phyloP scores from a whole-genome alignment of 2,329 filamentous ascomycete species.

The Cladophialophora immunda region DNA sequence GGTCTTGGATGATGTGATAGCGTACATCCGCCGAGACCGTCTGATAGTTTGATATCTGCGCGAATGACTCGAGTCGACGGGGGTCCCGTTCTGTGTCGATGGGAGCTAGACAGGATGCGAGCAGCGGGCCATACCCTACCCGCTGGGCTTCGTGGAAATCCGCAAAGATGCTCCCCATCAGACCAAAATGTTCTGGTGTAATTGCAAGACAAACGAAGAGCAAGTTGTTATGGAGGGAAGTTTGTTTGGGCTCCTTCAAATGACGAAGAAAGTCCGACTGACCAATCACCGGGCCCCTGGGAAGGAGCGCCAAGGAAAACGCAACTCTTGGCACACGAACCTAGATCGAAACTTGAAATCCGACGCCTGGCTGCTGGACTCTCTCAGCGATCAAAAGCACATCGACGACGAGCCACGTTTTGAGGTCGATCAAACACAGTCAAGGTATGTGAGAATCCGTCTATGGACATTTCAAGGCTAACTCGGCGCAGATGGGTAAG shows the following conservation, averaged over 20 bases:
- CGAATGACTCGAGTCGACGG: conserved; percentile 73
- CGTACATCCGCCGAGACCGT: conserved; percentile 75
- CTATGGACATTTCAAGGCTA: conserved; percentile 38
- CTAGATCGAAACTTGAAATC: conserved; percentile 23
- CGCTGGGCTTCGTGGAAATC: conserved; percentile 76
- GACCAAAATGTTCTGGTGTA: not conserved
- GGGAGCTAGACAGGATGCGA: conserved; percentile 80
- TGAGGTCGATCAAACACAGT: conserved; percentile 41
- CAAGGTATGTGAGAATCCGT: conserved; percentile 57
- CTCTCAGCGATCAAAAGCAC: conserved; percentile 30
- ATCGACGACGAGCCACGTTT: conserved; percentile 50
- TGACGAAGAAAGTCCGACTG: conserved; percentile 14
- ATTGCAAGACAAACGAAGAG: not conserved
- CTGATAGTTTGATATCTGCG: conserved; percentile 73
- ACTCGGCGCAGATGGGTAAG: conserved; percentile 69
- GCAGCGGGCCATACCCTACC: conserved; percentile 71
- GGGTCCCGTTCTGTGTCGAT: conserved; percentile 69
- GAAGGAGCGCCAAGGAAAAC: conserved; percentile 18
- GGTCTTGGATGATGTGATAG: conserved; percentile 72
- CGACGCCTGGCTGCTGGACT: conserved; percentile 10
- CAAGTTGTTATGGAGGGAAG: not conserved
- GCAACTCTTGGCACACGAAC: conserved; percentile 31
- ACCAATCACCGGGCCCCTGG: conserved; percentile 21
- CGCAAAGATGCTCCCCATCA: conserved; percentile 77
- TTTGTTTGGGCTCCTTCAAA: conserved; percentile 15